Evolutionary conservation across 148 eudicot species (phyloP).

Genomic region (Amaranthus cruentus): DNA sequence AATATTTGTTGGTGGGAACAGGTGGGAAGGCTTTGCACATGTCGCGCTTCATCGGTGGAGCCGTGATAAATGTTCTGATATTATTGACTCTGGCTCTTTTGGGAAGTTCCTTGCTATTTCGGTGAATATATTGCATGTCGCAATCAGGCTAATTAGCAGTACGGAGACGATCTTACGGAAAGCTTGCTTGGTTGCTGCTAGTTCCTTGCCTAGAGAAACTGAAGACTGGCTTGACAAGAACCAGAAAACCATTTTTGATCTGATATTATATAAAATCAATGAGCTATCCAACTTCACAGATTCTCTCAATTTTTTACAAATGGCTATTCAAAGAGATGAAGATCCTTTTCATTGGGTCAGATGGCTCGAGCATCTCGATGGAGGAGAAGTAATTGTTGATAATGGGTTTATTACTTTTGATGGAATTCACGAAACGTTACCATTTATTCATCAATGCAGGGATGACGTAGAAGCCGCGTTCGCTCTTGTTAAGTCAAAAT

Average conservation of each 20-base stretch:
- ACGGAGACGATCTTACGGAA: constrained; percentile 50
- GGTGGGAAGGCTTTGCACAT: constrained; percentile 94
- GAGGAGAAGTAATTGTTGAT: constrained; percentile 6
- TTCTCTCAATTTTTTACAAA: constrained; percentile 33
- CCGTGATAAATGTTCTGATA: constrained; percentile 17
- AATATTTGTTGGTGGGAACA: constrained; percentile 25
- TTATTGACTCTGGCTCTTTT: constrained; percentile 11
- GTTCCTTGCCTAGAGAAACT: constrained; percentile 33
- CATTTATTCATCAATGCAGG: constrained; percentile 29
- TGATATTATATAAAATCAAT: constrained; percentile 35
- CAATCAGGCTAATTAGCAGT: constrained; percentile 49
- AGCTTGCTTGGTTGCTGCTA: constrained; percentile 77
- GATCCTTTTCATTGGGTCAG: constrained; percentile 51
- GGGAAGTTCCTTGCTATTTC: constrained; percentile 31
- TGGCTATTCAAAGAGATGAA: constrained; percentile 41
- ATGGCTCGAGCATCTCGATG: constrained; percentile 55
- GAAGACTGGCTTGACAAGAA: constrained; percentile 34
- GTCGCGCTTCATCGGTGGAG: constrained; percentile 63
- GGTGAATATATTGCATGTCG: constrained; percentile 52
- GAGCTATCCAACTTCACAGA: constrained; percentile 43
- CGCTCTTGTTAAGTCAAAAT: constrained; percentile 41
- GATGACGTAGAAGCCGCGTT: constrained; percentile 43
- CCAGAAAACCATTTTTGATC: constrained; percentile 42
- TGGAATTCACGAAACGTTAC: constrained; percentile 19
- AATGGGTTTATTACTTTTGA: constrained; percentile 12